These are phyloP conservation scores for Colletotrichum magnum DNA, from an alignment of 2,329 filamentous ascomycete genomes.

Conservation along the genomic window DNA sequence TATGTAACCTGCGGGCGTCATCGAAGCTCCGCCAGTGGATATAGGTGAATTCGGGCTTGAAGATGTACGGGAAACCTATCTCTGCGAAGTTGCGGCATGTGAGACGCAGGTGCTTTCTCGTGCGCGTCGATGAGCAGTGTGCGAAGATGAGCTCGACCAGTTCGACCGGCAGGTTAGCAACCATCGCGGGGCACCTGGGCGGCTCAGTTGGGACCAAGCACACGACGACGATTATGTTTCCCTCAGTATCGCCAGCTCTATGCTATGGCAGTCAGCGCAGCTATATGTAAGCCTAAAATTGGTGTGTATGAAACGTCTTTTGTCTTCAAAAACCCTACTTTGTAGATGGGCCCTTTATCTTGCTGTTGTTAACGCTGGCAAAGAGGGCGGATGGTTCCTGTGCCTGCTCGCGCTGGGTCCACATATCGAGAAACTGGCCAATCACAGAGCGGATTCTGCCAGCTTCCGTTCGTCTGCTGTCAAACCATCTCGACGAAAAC, in stretches of 20 bases:
- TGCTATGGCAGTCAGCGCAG: no score
- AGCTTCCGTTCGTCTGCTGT: conserved; percentile 11
- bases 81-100: conserved; percentile 54
- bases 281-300: no score
- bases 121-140: conserved; percentile 52
- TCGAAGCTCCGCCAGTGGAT: conserved; percentile 57
- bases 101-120: conserved; percentile 59
- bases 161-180: conserved; percentile 51
- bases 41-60: conserved; percentile 57
- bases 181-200: background rate
- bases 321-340: no score
- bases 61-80: conserved; percentile 59
- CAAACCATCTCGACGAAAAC: conserved; percentile 8
- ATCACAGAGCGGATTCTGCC: conserved; percentile 15
- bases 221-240: no score
- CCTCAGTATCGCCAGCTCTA: no score
- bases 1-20: conserved; percentile 60
- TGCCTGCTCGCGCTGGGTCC: background rate
- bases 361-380: background rate
- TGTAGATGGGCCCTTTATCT: no score
- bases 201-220: no score
- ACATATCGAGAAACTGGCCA: background rate
- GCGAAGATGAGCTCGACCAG: conserved; percentile 59
- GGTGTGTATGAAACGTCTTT: no score
- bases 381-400: background rate